Evolutionary conservation across 345 rosid species (phyloP).

Genomic region (Camelina neglecta): DNA sequence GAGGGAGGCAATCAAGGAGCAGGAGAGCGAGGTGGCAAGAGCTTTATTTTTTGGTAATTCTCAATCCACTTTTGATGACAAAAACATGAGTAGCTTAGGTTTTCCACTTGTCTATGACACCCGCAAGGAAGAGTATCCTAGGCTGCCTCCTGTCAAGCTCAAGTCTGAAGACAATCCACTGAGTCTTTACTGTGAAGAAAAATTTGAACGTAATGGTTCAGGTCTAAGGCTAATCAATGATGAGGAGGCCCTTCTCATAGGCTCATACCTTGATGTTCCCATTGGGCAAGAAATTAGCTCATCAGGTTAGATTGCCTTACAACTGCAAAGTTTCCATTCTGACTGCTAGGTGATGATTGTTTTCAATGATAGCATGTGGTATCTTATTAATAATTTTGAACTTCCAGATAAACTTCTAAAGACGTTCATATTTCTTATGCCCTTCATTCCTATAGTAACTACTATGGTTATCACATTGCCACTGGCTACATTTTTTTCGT

Average conservation of each 20-base stretch:
- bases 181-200: conserved; percentile 82
- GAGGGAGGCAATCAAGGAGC: conserved; percentile 74
- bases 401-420: not conserved
- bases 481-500: not conserved
- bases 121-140: conserved; percentile 84
- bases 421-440: not conserved
- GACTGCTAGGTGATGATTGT: conserved; percentile 18
- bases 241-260: conserved; percentile 75
- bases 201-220: conserved; percentile 72
- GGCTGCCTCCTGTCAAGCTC: conserved; percentile 96
- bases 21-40: conserved; percentile 92
- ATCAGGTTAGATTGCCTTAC: conserved; percentile 65
- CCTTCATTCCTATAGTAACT: not conserved
- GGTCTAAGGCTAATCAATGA: conserved; percentile 58
- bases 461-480: conserved; percentile 6
- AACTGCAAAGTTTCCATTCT: conserved; percentile 9
- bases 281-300: conserved; percentile 90
- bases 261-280: conserved; percentile 92
- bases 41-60: conserved; percentile 73
- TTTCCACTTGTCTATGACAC: conserved; percentile 64
- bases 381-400: no score
- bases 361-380: not conserved
- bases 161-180: conserved; percentile 88
- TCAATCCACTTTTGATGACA: conserved; percentile 58
- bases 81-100: conserved; percentile 50